Conservation (phyloP, 2,329 filamentous ascomycete genomes). For the Alternaria sp. region DNA sequence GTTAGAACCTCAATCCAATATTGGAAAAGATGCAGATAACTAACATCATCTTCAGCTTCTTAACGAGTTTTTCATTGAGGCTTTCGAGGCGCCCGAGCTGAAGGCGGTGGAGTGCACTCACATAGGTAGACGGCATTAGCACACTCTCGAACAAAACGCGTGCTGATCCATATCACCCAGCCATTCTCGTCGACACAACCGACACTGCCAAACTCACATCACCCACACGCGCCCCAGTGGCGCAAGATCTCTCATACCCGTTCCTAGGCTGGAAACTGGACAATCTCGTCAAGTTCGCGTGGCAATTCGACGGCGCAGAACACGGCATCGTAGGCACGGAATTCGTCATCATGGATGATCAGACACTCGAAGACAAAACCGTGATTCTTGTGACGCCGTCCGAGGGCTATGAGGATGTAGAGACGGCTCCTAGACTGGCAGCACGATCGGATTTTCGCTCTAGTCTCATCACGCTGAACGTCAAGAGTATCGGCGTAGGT, state of each 20-base stretch:
- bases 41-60: neutral
- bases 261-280: neutral
- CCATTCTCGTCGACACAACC: neutral
- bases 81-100: neutral
- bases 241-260: neutral
- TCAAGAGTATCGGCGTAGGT: neutral
- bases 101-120: neutral
- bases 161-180: neutral
- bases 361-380: neutral
- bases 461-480: neutral
- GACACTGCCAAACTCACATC: neutral
- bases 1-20: neutral
- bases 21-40: neutral
- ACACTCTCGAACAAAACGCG: neutral
- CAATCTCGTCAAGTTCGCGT: neutral
- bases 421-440: neutral
- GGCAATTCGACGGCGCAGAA: neutral
- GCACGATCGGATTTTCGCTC: neutral
- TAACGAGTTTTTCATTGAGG: neutral
- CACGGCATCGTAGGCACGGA: neutral
- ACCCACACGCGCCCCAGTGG: neutral
- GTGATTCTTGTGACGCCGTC: neutral
- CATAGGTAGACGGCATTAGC: neutral
- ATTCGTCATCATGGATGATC: neutral
- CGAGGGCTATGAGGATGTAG: neutral